Evolutionary conservation across 2,329 filamentous ascomycete genomes (phyloP).

Genomic region (Xylaria sp.): DNA sequence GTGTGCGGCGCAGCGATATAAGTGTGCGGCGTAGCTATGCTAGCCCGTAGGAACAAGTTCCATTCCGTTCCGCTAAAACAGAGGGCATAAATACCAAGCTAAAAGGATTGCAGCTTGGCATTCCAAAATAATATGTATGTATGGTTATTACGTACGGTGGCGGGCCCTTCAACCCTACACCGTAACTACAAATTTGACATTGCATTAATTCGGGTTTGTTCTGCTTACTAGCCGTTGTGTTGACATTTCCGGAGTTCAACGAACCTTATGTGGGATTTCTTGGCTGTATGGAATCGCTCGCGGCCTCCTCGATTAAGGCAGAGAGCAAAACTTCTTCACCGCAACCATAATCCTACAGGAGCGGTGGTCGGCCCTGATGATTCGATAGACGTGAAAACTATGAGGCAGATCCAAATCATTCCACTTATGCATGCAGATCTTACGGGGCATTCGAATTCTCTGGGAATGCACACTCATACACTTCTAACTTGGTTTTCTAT

Average conservation of each 20-base stretch:
- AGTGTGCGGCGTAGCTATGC: no score
- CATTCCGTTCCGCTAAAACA: background rate
- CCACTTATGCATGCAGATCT: background rate
- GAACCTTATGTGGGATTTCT: no score
- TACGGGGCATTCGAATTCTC: no score
- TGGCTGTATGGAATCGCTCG: background rate
- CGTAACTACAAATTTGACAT: background rate
- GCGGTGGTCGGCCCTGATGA: background rate
- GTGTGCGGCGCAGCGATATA: no score
- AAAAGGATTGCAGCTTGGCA: background rate
- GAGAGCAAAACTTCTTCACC: background rate
- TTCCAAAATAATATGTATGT: background rate
- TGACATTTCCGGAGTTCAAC: background rate
- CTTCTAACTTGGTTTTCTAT: background rate
- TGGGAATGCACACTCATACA: no score
- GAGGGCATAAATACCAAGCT: background rate
- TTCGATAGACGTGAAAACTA: background rate
- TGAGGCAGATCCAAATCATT: background rate
- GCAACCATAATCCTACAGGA: background rate
- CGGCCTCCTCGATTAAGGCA: background rate
- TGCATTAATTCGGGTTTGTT: background rate
- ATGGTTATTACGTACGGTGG: no score
- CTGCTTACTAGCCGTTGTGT: background rate
- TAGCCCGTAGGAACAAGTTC: background rate
- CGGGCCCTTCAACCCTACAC: no score